phyloP scores from a whole-genome alignment of 2,329 filamentous ascomycete species.

The Fusarium transvaalense region DNA sequence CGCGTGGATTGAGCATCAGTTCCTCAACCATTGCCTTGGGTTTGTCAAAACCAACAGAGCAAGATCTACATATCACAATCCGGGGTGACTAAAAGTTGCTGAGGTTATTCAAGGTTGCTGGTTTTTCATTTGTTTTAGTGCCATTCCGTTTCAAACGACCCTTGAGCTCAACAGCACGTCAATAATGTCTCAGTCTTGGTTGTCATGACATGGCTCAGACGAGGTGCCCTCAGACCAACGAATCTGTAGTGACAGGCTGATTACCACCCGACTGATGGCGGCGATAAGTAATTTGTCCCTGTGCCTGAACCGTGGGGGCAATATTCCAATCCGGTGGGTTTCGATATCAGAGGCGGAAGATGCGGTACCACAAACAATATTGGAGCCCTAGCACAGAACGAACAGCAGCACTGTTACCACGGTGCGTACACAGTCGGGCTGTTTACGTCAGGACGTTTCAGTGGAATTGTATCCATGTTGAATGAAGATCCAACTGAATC shows the following conservation, averaged over 20 bases:
- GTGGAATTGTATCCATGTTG: constrained; percentile 9
- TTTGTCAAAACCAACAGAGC: constrained; percentile 36
- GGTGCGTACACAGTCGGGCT: background rate
- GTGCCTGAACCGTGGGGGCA: constrained; percentile 8
- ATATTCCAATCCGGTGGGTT: background rate
- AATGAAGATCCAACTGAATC: constrained; percentile 13
- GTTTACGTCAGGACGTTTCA: constrained; percentile 20
- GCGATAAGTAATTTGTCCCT: constrained; percentile 5
- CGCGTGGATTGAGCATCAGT: constrained; percentile 35
- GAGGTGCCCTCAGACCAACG: background rate
- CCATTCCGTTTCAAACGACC: constrained; percentile 24
- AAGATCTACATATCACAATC: constrained; percentile 36
- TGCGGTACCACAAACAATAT: background rate
- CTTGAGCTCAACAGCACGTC: constrained; percentile 25
- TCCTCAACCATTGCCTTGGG: constrained; percentile 30
- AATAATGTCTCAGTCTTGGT: constrained; percentile 17
- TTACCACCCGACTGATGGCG: constrained; percentile 11
- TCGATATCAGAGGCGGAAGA: background rate
- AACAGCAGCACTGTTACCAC: background rate
- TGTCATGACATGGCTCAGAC: constrained; percentile 19
- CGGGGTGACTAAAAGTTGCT: constrained; percentile 18
- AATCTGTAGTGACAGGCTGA: constrained; percentile 12
- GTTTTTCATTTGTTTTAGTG: constrained; percentile 33
- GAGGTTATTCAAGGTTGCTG: constrained; percentile 14
- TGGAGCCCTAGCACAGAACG: background rate